These are phyloP conservation scores for Fusarium brachygibbosum DNA, from an alignment of 2,329 filamentous ascomycete species.

Conservation along the genomic window DNA sequence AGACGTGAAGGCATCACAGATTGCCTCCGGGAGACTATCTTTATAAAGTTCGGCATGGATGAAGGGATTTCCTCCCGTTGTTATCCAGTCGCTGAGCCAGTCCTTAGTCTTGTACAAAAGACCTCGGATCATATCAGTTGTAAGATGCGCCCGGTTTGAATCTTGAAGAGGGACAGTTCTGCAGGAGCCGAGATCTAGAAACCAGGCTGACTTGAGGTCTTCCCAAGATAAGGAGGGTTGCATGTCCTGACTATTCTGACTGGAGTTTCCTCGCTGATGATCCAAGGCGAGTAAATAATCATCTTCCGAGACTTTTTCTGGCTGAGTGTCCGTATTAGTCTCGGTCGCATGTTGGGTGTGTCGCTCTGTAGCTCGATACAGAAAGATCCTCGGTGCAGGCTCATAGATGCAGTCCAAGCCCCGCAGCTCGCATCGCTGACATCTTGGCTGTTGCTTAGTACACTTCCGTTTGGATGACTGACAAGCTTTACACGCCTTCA, in stretches of 20 bases:
- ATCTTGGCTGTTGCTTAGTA: constrained; percentile 34
- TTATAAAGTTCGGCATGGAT: constrained; percentile 30
- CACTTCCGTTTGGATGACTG: constrained; percentile 40
- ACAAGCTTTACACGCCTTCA: constrained; percentile 34
- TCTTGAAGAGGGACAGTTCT: not conserved
- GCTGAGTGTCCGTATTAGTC: too few relatives aligned
- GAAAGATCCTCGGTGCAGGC: constrained; percentile 14
- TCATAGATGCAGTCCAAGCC: constrained; percentile 42
- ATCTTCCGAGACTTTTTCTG: not conserved
- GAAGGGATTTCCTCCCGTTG: constrained; percentile 29
- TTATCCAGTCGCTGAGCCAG: constrained; percentile 33
- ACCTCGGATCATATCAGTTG: constrained; percentile 1
- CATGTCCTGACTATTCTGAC: not conserved
- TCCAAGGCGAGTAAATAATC: not conserved
- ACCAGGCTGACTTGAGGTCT: constrained; percentile 35
- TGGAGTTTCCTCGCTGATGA: not conserved
- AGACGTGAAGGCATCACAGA: constrained; percentile 30
- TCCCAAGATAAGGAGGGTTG: constrained; percentile 9
- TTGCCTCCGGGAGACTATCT: constrained; percentile 7
- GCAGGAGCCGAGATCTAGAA: constrained; percentile 25
- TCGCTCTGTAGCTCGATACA: constrained; percentile 13
- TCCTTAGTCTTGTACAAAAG: constrained; percentile 11
- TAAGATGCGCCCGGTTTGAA: constrained; percentile 9
- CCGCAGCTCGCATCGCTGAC: constrained; percentile 35
- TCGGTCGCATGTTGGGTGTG: too few relatives aligned